Conservation (phyloP, 192 early-diverging fungal species). For the Rhizophagus clarus region DNA sequence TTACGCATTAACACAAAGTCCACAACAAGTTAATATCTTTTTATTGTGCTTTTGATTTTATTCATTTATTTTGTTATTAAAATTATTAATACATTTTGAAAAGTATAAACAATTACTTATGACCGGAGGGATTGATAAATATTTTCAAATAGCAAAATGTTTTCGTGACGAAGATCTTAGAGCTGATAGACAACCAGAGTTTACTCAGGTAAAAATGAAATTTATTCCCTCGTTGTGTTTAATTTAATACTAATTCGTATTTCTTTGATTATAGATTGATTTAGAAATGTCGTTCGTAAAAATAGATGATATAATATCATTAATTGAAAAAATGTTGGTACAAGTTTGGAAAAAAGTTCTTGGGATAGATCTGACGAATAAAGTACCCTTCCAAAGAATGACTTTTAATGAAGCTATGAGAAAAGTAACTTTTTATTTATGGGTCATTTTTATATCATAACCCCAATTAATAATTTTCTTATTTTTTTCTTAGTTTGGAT, state of each 20-base stretch:
- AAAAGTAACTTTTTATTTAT: slow-evolving; percentile 41
- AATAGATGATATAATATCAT: slow-evolving; percentile 65
- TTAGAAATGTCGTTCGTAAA: slow-evolving; percentile 86
- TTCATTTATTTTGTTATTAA: neutral
- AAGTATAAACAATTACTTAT: slow-evolving; percentile 94
- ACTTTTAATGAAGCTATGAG: slow-evolving; percentile 83
- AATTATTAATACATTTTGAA: neutral
- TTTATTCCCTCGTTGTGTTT: neutral
- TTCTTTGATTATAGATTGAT: slow-evolving; percentile 66
- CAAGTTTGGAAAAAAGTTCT: slow-evolving; percentile 63
- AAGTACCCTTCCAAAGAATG: slow-evolving; percentile 66
- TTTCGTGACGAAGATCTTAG: slow-evolving; percentile 89
- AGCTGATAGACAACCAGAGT: slow-evolving; percentile 91
- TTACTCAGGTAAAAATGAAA: slow-evolving; percentile 72
- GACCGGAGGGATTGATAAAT: slow-evolving; percentile 85
- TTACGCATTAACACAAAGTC: slow-evolving; percentile 89
- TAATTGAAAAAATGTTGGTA: slow-evolving; percentile 75
- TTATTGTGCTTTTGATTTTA: neutral
- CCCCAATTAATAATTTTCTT: neutral
- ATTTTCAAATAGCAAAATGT: slow-evolving; percentile 92
- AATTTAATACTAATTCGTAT: neutral
- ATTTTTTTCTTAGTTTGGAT: slow-evolving; percentile 63
- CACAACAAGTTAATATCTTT: slow-evolving; percentile 66
- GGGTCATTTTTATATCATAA: neutral
- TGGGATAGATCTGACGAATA: slow-evolving; percentile 50